phyloP scores from a whole-genome alignment of 1,284 basidiomycete species.

The Stygiomarasmius scandens region DNA sequence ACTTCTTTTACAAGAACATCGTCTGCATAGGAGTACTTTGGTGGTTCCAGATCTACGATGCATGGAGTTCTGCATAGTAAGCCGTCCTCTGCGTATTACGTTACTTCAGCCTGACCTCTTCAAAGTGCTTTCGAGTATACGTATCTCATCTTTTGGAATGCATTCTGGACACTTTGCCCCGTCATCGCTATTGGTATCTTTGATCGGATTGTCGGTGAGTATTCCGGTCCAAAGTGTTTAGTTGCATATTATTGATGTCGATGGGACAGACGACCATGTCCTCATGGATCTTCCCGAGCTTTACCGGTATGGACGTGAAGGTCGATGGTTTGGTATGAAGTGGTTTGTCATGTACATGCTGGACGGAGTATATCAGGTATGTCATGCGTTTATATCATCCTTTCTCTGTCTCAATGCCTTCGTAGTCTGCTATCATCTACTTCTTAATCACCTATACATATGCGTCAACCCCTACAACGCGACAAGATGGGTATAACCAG shows the following conservation, averaged over 20 bases:
- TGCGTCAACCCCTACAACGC: slow-evolving; percentile 68
- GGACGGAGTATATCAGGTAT: slow-evolving; percentile 85
- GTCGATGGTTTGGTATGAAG: slow-evolving; percentile 82
- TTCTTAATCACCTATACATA: slow-evolving; percentile 91
- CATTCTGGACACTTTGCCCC: slow-evolving; percentile 95
- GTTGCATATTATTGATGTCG: neutral
- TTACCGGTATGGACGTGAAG: slow-evolving; percentile 83
- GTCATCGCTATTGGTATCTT: slow-evolving; percentile 97
- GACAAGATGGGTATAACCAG: slow-evolving; percentile 83
- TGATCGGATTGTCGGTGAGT: slow-evolving; percentile 83
- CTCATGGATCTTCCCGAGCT: slow-evolving; percentile 94
- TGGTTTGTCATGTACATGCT: slow-evolving; percentile 86
- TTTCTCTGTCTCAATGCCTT: neutral
- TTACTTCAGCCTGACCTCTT: slow-evolving; percentile 5
- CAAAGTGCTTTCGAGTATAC: slow-evolving; percentile 87
- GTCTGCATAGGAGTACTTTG: slow-evolving; percentile 93
- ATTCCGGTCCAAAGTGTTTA: neutral
- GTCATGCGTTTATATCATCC: slow-evolving; percentile 26
- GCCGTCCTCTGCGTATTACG: slow-evolving; percentile 30
- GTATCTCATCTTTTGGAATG: slow-evolving; percentile 97
- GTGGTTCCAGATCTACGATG: slow-evolving; percentile 99
- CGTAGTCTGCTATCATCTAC: slow-evolving; percentile 82
- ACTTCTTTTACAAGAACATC: slow-evolving; percentile 99
- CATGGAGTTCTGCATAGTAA: slow-evolving; percentile 92
- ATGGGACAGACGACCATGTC: slow-evolving; percentile 69